Base-by-base conservation (phyloP, 2,329 filamentous ascomycete genomes). In the Aspergillus amoenus region DNA sequence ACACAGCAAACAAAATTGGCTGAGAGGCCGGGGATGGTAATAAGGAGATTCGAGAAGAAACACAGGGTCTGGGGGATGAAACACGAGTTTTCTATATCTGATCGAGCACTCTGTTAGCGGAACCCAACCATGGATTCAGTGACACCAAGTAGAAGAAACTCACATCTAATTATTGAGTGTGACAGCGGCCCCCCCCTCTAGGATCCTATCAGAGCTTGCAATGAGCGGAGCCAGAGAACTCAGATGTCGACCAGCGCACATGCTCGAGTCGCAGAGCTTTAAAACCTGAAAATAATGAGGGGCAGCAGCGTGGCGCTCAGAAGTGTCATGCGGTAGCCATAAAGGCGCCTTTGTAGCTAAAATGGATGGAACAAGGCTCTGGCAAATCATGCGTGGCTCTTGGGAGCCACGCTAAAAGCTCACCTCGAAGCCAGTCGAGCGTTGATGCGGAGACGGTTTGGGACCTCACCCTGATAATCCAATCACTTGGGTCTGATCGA, bases 401-500 rank as follows among this genome's bases (percentile, higher is more conserved):
- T 27, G 21, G 15, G 27, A 17, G 37, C 27, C 27, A 30, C 18
- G 18, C 18, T 32, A 37, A 42, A 45, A n/a, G 13, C 47, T 51
- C 9, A 40, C 27, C 30, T 24, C 24, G 13, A 17, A 41, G n/a
- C 53, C 18, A 55, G 44, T 49, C 4, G 39, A 48, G 30, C 41
- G 42, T 21, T 15, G 22, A 9, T 24, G 21, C 27, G 15, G 22
- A 34, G 47, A 42, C 27, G 54, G 30, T 22, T 45, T 39, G 46
- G 53, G 43, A 50, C 45, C 46, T 56, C 21, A 6, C n/a, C 40
- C 46, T 37, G 30, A 32, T 13, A 22, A 39, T 34, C 49, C 55
- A 48, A 42, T 56, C 41, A 49, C 27, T 24, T 47, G 30, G 42
- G 22, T 42, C 30, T n/a, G 55, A 54, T 57, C 55, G 55, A 54